phyloP scores from a whole-genome alignment of 306 rosid species.

The Prunus padus region DNA sequence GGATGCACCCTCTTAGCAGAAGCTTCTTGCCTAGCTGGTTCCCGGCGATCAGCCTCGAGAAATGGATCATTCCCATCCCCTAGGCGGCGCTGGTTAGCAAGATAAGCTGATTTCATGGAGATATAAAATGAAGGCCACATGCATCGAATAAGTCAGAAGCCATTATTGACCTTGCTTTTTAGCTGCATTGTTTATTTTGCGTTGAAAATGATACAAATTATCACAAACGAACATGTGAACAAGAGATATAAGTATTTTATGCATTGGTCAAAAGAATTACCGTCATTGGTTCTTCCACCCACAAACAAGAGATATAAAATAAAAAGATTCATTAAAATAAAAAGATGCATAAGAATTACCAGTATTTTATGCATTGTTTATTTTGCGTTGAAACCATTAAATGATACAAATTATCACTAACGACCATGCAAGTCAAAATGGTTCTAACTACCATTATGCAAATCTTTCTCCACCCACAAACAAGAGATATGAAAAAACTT shows the following conservation, averaged over 20 bases:
- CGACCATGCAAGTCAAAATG: background rate
- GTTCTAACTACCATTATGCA: background rate
- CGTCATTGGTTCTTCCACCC: no score
- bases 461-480: background rate
- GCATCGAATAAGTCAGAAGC: background rate
- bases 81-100: slow-evolving; percentile 74
- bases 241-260: no score
- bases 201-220: background rate
- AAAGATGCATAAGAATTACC: no score
- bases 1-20: slow-evolving; percentile 94
- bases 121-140: background rate
- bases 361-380: no score
- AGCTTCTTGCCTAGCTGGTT: slow-evolving; percentile 92
- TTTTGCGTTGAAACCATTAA: background rate
- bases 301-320: no score
- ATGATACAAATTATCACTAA: background rate
- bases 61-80: slow-evolving; percentile 92
- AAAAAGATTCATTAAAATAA: no score
- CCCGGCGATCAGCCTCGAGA: slow-evolving; percentile 94
- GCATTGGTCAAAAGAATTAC: no score
- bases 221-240: no score
- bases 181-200: no score
- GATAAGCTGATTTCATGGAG: slow-evolving; percentile 87
- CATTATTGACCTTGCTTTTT: background rate
- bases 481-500: background rate